phyloP scores from a whole-genome alignment of 257 asterid genomes.

The Solanum gandarillasii region DNA sequence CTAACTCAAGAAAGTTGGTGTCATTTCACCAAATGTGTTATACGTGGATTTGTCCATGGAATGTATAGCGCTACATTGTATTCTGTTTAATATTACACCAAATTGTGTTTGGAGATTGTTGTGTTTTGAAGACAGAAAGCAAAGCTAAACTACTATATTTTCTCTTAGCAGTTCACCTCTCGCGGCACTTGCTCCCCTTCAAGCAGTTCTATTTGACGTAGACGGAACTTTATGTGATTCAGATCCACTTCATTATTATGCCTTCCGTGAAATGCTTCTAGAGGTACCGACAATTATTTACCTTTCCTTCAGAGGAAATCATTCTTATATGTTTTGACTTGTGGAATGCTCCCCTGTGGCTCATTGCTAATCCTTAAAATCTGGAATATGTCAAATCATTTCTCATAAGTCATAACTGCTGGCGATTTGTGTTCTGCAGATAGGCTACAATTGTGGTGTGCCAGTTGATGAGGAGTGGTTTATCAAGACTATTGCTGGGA shows the following conservation, averaged over 20 bases:
- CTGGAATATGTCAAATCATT: neutral
- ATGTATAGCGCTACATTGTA: neutral
- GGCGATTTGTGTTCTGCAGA: constrained; percentile 25
- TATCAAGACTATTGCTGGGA: constrained; percentile 62
- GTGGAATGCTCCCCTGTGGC: neutral
- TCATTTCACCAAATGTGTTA: neutral
- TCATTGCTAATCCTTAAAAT: neutral
- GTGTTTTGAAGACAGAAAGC: neutral
- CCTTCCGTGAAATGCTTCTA: constrained; percentile 68
- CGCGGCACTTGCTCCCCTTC: constrained; percentile 63
- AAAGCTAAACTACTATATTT: neutral
- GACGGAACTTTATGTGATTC: constrained; percentile 94
- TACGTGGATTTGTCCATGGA: neutral
- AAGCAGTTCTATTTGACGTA: constrained; percentile 86
- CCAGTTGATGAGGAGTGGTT: constrained; percentile 67
- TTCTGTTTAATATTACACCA: neutral
- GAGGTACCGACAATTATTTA: constrained; percentile 28
- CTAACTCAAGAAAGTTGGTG: neutral
- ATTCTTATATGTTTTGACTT: neutral
- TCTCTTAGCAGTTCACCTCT: constrained; percentile 50
- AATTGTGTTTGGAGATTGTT: neutral
- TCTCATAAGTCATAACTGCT: neutral
- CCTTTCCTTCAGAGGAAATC: neutral
- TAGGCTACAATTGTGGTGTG: constrained; percentile 80
- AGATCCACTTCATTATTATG: constrained; percentile 73